Percentiles rank a stretch among this genome's conserved stretches.
Conservation (phyloP, 306 rosid species). For the Prunus davidiana region DNA sequence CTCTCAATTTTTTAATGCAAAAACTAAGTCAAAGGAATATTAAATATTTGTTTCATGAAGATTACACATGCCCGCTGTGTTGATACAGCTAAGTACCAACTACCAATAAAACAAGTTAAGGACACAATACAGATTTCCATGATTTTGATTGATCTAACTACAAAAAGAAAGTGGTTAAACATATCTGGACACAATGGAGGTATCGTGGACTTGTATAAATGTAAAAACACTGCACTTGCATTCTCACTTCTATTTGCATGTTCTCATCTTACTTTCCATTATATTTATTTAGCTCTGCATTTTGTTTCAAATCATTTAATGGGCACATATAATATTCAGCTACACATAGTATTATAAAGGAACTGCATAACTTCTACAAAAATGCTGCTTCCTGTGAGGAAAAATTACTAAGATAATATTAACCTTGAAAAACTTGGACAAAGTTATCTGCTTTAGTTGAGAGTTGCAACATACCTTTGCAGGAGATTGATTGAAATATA, state of each 20-base stretch:
- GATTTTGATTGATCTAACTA: too few species aligned
- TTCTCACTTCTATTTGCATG: slow-evolving; percentile 1
- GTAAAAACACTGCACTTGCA: not conserved
- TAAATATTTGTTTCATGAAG: not conserved
- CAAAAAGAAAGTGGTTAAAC: not conserved
- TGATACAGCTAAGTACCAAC: not conserved
- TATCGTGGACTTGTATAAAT: not conserved
- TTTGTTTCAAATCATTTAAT: not conserved
- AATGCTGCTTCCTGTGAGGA: not conserved
- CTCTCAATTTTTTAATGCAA: not conserved
- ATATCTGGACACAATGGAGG: not conserved
- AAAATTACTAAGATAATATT: not conserved
- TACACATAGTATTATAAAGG: not conserved
- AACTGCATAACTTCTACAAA: not conserved
- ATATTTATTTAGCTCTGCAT: not conserved
- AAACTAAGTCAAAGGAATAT: not conserved
- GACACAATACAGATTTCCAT: not conserved
- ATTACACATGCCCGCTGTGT: not conserved
- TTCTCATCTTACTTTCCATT: not conserved
- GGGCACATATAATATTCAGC: not conserved
- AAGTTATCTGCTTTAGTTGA: not conserved
- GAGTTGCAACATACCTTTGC: slow-evolving; percentile 56
- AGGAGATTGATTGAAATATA: slow-evolving; percentile 88
- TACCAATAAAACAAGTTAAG: not conserved
- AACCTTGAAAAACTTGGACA: not conserved